Conservation (phyloP, 2,329 filamentous ascomycete species). For the Pestalotiopsis fici region DNA sequence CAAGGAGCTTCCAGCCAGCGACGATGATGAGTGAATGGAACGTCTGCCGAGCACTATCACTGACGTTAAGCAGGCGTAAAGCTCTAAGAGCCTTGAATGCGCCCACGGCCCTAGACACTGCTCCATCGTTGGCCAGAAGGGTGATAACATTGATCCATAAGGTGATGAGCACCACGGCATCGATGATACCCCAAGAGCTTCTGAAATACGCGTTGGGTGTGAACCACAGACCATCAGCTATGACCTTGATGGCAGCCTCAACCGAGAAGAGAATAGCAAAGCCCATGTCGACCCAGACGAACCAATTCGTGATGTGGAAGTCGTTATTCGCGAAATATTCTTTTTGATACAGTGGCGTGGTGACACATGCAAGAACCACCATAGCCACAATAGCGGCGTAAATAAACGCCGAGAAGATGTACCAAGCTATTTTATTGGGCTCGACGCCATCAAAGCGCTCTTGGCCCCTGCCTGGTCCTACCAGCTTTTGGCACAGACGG, state of each 20-base stretch:
- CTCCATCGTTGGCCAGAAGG: conserved; percentile 77
- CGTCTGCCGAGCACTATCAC: conserved; percentile 91
- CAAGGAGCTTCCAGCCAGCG: conserved; percentile 91
- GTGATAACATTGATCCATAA: conserved; percentile 94
- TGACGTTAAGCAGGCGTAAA: conserved; percentile 88
- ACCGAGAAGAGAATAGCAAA: conserved; percentile 86
- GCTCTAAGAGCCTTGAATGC: conserved; percentile 97
- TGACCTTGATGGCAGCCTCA: conserved; percentile 87
- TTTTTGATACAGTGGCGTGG: conserved; percentile 91
- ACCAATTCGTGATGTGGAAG: conserved; percentile 78
- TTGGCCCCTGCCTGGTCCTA: conserved; percentile 84
- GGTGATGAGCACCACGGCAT: conserved; percentile 86
- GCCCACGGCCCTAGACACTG: conserved; percentile 86
- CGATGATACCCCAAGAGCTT: conserved; percentile 95
- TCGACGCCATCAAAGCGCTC: conserved; percentile 88
- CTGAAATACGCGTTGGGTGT: conserved; percentile 97
- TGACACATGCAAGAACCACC: conserved; percentile 94
- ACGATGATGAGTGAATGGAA: conserved; percentile 96
- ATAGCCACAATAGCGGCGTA: conserved; percentile 94
- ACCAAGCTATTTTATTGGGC: conserved; percentile 89
- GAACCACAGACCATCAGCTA: conserved; percentile 94
- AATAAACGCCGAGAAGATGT: conserved; percentile 88
- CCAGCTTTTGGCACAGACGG: conserved; percentile 81
- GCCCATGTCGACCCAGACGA: conserved; percentile 88
- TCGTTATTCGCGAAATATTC: conserved; percentile 68